Conservation (phyloP, 106 monocot genomes). For the Ottelia alismoides region DNA sequence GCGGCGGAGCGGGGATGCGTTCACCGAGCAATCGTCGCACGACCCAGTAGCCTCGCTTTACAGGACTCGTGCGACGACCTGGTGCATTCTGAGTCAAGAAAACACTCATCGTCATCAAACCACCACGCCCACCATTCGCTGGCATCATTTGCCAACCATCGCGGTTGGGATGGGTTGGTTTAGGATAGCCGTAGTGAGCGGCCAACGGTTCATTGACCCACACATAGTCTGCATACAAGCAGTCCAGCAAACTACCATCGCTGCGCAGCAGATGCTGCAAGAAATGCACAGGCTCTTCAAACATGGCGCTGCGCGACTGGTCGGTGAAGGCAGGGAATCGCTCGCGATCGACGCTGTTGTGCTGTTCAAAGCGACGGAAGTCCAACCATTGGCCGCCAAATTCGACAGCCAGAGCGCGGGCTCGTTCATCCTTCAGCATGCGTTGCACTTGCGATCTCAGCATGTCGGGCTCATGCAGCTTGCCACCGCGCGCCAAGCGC, state of each 20-base stretch:
- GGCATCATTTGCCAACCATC: neutral
- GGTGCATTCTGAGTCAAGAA: neutral
- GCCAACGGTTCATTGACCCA: neutral
- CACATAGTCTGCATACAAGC: neutral
- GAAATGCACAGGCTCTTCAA: neutral
- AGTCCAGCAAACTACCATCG: neutral
- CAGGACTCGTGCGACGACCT: neutral
- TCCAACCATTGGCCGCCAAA: neutral
- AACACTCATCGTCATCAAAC: neutral
- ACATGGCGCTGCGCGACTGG: neutral
- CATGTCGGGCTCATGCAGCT: too few species aligned
- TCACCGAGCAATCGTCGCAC: neutral
- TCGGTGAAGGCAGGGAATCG: neutral
- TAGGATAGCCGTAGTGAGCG: neutral
- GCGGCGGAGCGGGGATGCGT: neutral
- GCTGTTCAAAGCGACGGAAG: neutral
- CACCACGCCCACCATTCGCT: neutral
- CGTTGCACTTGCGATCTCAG: too few species aligned
- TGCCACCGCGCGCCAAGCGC: too few species aligned
- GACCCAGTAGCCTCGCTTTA: neutral
- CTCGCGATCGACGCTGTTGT: neutral
- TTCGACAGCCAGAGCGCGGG: neutral
- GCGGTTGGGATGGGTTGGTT: neutral
- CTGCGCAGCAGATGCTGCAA: neutral
- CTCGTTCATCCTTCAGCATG: neutral